Percentiles rank a stretch among this genome's conserved stretches.
These are phyloP conservation scores for Xylariaceae sp. DNA, from an alignment of 2,329 filamentous ascomycete species.

Conservation along the genomic window DNA sequence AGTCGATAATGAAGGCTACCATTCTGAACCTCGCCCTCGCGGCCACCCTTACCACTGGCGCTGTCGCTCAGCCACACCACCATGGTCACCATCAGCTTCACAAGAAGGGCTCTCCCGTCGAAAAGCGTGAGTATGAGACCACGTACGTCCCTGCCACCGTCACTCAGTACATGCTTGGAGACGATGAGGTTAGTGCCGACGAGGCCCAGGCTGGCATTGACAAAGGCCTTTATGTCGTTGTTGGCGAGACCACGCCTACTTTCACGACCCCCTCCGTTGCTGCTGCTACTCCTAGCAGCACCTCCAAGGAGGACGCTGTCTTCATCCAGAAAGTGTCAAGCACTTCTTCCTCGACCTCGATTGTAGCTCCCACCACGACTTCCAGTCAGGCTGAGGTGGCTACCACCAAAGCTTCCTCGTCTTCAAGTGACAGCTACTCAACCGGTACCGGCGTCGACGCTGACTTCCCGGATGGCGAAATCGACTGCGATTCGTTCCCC, in stretches of 20 bases:
- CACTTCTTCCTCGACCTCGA: conserved; percentile 27
- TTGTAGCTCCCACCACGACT: conserved; percentile 27
- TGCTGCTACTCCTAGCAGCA: conserved; percentile 25
- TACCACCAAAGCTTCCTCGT: conserved; percentile 21
- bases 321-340: conserved; percentile 27
- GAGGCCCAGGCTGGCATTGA: conserved; percentile 69
- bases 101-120: conserved; percentile 45
- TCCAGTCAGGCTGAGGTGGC: conserved; percentile 22
- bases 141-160: conserved; percentile 58
- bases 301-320: conserved; percentile 27
- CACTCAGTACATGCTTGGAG: conserved; percentile 69
- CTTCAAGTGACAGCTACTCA: conserved; percentile 15
- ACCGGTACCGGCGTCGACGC: conserved; percentile 53
- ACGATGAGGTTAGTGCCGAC: conserved; percentile 52
- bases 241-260: conserved; percentile 54
- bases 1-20: conserved; percentile 42
- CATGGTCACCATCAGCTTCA: conserved; percentile 59
- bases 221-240: conserved; percentile 64
- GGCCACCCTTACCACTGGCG: conserved; percentile 44
- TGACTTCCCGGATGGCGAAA: conserved; percentile 70
- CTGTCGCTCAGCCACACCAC: conserved; percentile 49
- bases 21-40: conserved; percentile 46
- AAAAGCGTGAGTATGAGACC: conserved; percentile 46
- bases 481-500: conserved; percentile 72
- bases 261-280: conserved; percentile 40